These are phyloP conservation scores for Penicillium janthinellum DNA, from an alignment of 2,329 filamentous ascomycete species.

Conservation along the genomic window DNA sequence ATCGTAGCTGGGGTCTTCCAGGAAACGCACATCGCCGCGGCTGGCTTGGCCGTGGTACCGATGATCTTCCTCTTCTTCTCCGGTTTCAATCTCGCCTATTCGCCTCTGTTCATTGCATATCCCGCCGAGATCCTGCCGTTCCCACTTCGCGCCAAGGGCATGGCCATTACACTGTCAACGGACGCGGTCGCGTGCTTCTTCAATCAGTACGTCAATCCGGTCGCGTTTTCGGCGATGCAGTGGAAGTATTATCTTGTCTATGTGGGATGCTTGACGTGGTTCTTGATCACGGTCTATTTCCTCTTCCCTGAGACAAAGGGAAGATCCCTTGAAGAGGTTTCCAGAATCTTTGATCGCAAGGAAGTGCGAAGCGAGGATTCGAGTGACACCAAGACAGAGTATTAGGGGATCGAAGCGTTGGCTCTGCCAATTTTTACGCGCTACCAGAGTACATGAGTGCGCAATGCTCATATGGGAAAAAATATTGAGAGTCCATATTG, in stretches of 20 bases:
- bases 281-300: conserved; percentile 42
- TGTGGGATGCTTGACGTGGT: conserved; percentile 36
- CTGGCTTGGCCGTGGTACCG: conserved; percentile 36
- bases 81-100: conserved; percentile 35
- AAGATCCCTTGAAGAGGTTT: conserved; percentile 27
- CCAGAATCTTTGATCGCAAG: conserved; percentile 23
- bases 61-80: conserved; percentile 39
- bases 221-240: conserved; percentile 40
- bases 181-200: conserved; percentile 37
- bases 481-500: background rate
- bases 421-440: background rate
- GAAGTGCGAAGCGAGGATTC: background rate
- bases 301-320: conserved; percentile 36
- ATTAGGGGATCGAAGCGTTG: background rate
- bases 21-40: conserved; percentile 24
- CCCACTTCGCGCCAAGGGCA: conserved; percentile 39
- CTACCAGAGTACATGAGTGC: background rate
- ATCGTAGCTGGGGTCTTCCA: conserved; percentile 26
- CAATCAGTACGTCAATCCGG: conserved; percentile 48
- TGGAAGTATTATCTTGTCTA: conserved; percentile 50
- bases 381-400: conserved; percentile 1
- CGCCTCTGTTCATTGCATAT: conserved; percentile 33
- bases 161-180: conserved; percentile 31
- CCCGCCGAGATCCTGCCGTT: conserved; percentile 39
- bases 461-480: background rate